Conservation (phyloP, 129 eudicot species). For the Arctium lappa region DNA sequence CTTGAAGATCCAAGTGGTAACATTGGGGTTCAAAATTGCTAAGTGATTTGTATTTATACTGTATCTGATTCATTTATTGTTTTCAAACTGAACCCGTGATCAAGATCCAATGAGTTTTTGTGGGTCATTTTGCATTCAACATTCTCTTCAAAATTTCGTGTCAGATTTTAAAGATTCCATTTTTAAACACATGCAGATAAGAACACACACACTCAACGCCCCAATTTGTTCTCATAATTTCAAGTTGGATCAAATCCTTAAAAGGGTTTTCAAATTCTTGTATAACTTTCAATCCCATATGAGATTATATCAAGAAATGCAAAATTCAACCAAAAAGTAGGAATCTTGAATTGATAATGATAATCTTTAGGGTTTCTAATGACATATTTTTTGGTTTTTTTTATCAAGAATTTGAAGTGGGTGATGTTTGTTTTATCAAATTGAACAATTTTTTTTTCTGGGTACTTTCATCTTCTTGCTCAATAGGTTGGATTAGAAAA, state of each 20-base stretch:
- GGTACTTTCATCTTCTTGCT: slow-evolving; percentile 14
- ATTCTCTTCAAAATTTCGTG: slow-evolving; percentile 56
- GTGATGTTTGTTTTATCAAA: background rate
- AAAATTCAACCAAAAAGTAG: slow-evolving; percentile 4
- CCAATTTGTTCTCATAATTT: slow-evolving; percentile 4
- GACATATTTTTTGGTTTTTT: slow-evolving; percentile 4
- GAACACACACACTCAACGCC: background rate
- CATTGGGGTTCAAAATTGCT: slow-evolving; percentile 17
- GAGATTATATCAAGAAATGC: slow-evolving; percentile 12
- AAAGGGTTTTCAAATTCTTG: slow-evolving; percentile 3
- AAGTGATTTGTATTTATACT: slow-evolving; percentile 1
- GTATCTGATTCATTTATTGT: slow-evolving; percentile 50
- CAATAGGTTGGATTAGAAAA: slow-evolving; percentile 25
- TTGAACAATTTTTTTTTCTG: background rate
- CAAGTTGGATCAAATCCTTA: slow-evolving; percentile 6
- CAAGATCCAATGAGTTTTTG: slow-evolving; percentile 29
- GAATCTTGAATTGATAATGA: background rate
- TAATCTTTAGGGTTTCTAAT: background rate
- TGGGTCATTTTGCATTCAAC: slow-evolving; percentile 59
- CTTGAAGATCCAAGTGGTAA: slow-evolving; percentile 10
- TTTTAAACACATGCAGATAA: slow-evolving; percentile 16
- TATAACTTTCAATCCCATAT: background rate
- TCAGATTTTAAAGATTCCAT: slow-evolving; percentile 42
- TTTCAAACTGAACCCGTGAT: slow-evolving; percentile 56
- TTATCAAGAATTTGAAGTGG: slow-evolving; percentile 19